Conservation (phyloP, 2,329 filamentous ascomycete species). For the Trichoderma endophyticum region DNA sequence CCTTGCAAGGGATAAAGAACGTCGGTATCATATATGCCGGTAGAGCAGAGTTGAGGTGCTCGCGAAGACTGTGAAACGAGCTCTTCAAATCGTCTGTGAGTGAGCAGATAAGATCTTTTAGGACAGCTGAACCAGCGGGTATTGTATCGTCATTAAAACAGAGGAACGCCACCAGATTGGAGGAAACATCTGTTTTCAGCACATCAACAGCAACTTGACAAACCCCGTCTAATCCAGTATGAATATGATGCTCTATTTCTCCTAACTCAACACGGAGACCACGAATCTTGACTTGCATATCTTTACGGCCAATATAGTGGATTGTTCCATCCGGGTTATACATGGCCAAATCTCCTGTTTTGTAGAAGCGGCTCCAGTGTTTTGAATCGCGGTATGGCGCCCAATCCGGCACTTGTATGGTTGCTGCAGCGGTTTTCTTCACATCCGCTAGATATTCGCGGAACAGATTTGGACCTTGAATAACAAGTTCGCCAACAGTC, state of each 20-base stretch:
- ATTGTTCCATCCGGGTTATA: neutral
- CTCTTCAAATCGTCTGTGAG: neutral
- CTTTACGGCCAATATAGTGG: neutral
- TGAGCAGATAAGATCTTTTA: neutral
- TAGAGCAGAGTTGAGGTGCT: neutral
- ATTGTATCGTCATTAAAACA: constrained; percentile 1
- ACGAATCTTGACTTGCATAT: constrained; percentile 1
- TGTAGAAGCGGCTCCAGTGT: constrained; percentile 8
- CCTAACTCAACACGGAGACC: constrained; percentile 5
- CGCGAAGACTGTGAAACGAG: neutral
- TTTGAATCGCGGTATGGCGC: neutral
- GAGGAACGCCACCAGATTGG: constrained; percentile 4
- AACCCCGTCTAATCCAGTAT: neutral
- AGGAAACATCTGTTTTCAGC: neutral
- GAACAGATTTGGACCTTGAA: constrained; percentile 5
- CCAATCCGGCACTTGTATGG: constrained; percentile 1
- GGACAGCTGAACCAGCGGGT: neutral
- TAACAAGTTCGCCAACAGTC: constrained; percentile 11
- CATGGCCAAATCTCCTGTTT: constrained; percentile 4
- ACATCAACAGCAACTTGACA: constrained; percentile 18
- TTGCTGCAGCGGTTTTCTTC: neutral
- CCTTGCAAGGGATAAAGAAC: constrained; percentile 1
- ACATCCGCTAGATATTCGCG: constrained; percentile 9
- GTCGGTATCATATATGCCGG: constrained; percentile 12
- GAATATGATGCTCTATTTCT: constrained; percentile 11